Base-by-base conservation (phyloP, 2,329 filamentous ascomycete species). In the Lasiodiplodia hormozganensis region DNA sequence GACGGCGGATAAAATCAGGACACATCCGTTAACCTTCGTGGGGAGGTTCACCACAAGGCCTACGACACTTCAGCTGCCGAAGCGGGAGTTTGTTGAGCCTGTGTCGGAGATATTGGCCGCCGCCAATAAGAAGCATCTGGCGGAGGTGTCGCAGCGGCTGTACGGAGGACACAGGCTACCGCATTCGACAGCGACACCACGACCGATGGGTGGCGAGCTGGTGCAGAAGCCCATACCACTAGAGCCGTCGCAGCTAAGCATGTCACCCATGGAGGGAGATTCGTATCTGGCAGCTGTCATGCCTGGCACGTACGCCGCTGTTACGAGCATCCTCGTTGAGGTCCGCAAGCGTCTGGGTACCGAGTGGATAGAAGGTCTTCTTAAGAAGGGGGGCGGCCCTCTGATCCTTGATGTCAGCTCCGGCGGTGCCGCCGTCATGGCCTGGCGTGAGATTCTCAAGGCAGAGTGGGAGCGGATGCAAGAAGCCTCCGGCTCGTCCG, bases 81-180 rank as follows among this genome's bases (percentile, higher is more conserved):
- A 88, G 71, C 82, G 85, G n/a, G 84, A 87, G 2, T 85, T 97
- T 51, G 85, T 92, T 10, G 82, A 86, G 3, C 94, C 94, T 0
- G 89, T 97, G 21, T 85, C 87, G 2, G 80, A 86, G 4, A 84
- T 97, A 2, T 84, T 98, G 87, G 89, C 66, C 2, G 77, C 79
- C 11, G 87, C 93, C 68, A 87, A 89, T 53, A 75, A 78, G 70
- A 91, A 89, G 68, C 96, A 99, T 76, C 83, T 98, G 38, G 85
- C 85, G 40, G 86, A 90, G 68, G 86, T 91, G 1, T 92, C 94
- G 0, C 88, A 92, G 72, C 86, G 85, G 53, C 85, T 88, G 0
- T 95, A 97, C 76, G 95, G 94, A 53, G 95, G 95, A 0, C 80
- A 81, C 3, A 88, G 89, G 0, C 82, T 98, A 18, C 94, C 94